These are phyloP conservation scores for Daldinia sp. DNA, from an alignment of 2,329 filamentous ascomycete genomes.

Conservation along the genomic window DNA sequence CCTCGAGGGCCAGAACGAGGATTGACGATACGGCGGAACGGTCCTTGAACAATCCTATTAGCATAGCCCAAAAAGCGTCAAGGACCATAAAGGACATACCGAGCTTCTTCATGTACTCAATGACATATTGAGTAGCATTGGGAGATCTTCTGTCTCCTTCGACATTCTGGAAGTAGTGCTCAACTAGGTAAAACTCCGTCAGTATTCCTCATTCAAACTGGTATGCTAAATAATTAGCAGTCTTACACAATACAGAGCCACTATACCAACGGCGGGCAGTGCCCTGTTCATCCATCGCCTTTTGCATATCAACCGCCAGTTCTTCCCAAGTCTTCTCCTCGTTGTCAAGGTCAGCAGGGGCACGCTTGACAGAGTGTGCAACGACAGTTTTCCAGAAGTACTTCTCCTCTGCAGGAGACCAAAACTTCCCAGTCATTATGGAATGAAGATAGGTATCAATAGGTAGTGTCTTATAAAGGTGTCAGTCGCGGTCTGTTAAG, in stretches of 20 bases:
- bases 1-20: conserved; percentile 8
- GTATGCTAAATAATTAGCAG: conserved; percentile 15
- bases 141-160: conserved; percentile 55
- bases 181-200: conserved; percentile 50
- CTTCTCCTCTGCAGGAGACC: conserved; percentile 62
- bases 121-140: conserved; percentile 53
- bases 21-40: conserved; percentile 1
- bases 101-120: conserved; percentile 48
- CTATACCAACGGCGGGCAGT: conserved; percentile 57
- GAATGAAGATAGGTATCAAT: background rate
- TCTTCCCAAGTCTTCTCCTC: conserved; percentile 53
- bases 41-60: conserved; percentile 3
- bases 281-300: conserved; percentile 49
- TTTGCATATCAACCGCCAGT: conserved; percentile 56
- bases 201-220: background rate
- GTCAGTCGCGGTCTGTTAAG: background rate
- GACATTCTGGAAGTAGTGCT: conserved; percentile 61
- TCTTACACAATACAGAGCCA: conserved; percentile 57
- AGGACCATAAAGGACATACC: conserved; percentile 34
- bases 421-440: conserved; percentile 63
- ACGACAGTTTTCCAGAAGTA: conserved; percentile 62
- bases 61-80: background rate
- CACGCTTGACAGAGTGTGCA: conserved; percentile 54
- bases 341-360: conserved; percentile 46
- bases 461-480: background rate